Evolutionary conservation across 371 early-diverging fungal species (phyloP), one percentile per base, ranked within the genome.

Genomic region (Mortierella sp.): DNA sequence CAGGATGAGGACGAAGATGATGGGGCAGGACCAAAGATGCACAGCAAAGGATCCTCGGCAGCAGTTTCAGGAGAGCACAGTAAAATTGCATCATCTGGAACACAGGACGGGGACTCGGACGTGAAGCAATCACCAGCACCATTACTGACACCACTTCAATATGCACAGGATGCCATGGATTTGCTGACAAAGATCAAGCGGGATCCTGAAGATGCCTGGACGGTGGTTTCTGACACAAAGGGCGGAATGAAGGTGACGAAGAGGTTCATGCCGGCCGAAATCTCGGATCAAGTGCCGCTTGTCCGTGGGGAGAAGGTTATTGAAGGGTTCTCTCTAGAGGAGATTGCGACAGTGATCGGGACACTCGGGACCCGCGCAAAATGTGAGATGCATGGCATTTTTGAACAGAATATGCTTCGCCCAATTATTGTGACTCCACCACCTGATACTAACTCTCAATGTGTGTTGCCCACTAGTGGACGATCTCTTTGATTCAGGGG

Each of bases 271-370:
- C 61, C 71, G 6, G 42, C 79, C 2, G 73, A 80, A 6, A 82
- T 87, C 0, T 82, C 83, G 13, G 84, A 86, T 2, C 84, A 84
- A n/a, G 83, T 82, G 5, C 79, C 83, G 54, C 71, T 85, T 14
- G 81, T 84, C 58, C 82, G 84, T 31, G 87, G 83, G 0, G 78
- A 84, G 24, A 86, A 85, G 49, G 86, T 87, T 13, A 85, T 87
- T 41, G 88, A 87, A 51, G 78, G 83, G 18, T 86, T 83, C 53
- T 87, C 88, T 6, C 45, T 83, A 26, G 88, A 86, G 39, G 88
- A 87, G 52, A 80, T 87, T 19, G 80, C 83, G 0, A 78, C 86
- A 1, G 81, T 87, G 9, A 81, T 87, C 6, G 82, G 81, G 19
- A 82, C 84, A 18, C 71, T 78, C 7, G 82, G 82, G 1, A 67